Evolutionary conservation across 1,139 yeast genomes (phyloP).

Genomic region (Candida freyschussii): DNA sequence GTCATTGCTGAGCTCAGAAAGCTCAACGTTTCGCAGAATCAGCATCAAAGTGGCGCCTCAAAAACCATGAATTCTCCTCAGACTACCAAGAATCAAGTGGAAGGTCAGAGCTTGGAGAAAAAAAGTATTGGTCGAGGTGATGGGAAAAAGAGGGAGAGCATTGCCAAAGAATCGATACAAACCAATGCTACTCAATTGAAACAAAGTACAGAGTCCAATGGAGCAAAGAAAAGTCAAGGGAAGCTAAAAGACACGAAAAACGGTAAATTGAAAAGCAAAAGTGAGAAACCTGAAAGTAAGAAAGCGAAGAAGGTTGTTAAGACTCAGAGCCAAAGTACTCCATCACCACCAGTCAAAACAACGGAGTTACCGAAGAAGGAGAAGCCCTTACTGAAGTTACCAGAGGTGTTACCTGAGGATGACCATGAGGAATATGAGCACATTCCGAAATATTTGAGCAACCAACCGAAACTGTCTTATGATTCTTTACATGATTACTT

Average conservation of each 20-base stretch:
- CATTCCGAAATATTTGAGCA: conserved; percentile 26
- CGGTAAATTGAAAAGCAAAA: background rate
- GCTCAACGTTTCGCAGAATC: too few relatives aligned
- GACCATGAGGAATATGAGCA: conserved; percentile 32
- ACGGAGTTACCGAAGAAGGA: conserved; percentile 5
- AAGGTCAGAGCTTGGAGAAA: background rate
- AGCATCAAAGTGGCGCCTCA: too few relatives aligned
- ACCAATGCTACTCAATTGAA: too few relatives aligned
- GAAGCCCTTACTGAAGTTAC: conserved; percentile 11
- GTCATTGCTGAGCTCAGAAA: too few relatives aligned
- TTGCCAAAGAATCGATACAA: too few relatives aligned
- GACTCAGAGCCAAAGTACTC: conserved; percentile 2
- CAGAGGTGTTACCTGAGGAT: conserved; percentile 11
- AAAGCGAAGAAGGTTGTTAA: conserved; percentile 1
- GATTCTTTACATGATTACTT: conserved; percentile 48
- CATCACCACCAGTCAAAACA: conserved; percentile 2
- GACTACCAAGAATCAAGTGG: background rate
- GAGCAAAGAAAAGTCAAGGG: too few relatives aligned
- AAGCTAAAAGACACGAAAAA: background rate
- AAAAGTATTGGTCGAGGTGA: conserved; percentile 1
- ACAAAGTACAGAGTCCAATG: too few relatives aligned
- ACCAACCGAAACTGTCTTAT: conserved; percentile 42
- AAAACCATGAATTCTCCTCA: too few relatives aligned
- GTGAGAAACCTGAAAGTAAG: conserved; percentile 1
- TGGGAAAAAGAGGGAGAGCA: background rate